Percentiles rank a stretch among this genome's conserved stretches.
These are phyloP conservation scores for Cyclocybe cylindracea DNA, from an alignment of 768 basidiomycete genomes.

Conservation along the genomic window DNA sequence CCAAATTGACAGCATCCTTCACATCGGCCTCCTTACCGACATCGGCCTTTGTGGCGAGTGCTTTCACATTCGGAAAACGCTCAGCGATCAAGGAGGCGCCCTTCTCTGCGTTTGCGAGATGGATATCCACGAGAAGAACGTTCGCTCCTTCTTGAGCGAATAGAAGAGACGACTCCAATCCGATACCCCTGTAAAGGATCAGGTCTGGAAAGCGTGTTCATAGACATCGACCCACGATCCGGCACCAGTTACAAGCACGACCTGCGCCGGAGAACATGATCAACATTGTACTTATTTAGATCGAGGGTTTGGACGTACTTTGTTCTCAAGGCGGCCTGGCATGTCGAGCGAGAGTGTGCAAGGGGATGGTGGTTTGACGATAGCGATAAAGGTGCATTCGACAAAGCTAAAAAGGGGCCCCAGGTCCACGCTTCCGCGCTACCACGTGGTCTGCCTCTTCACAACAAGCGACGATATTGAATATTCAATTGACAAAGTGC, in stretches of 20 bases:
- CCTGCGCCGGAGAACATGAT: constrained; percentile 35
- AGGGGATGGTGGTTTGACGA: constrained; percentile 3
- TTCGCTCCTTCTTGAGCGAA: constrained; percentile 96
- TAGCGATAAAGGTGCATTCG: constrained; percentile 9
- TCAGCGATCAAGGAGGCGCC: constrained; percentile 62
- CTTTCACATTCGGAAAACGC: constrained; percentile 69
- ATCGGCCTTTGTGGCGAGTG: constrained; percentile 75
- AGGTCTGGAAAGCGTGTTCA: constrained; percentile 14
- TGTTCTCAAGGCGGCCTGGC: constrained; percentile 70
- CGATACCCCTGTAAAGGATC: constrained; percentile 75
- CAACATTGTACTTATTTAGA: constrained; percentile 3
- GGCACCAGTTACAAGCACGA: constrained; percentile 84
- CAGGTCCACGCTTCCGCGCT: neutral
- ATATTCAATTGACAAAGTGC: too few relatives aligned
- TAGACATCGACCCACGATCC: constrained; percentile 65
- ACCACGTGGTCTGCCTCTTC: neutral
- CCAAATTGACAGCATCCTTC: constrained; percentile 76
- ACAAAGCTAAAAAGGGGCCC: constrained; percentile 1
- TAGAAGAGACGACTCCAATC: constrained; percentile 91
- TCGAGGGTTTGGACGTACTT: constrained; percentile 36
- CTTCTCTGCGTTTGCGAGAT: constrained; percentile 69
- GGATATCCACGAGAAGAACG: constrained; percentile 88
- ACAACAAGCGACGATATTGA: too few relatives aligned
- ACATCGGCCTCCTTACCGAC: constrained; percentile 89
- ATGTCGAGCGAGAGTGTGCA: constrained; percentile 32